Conservation (phyloP, 805 yeast species). For the Deakozyma indianensis region DNA sequence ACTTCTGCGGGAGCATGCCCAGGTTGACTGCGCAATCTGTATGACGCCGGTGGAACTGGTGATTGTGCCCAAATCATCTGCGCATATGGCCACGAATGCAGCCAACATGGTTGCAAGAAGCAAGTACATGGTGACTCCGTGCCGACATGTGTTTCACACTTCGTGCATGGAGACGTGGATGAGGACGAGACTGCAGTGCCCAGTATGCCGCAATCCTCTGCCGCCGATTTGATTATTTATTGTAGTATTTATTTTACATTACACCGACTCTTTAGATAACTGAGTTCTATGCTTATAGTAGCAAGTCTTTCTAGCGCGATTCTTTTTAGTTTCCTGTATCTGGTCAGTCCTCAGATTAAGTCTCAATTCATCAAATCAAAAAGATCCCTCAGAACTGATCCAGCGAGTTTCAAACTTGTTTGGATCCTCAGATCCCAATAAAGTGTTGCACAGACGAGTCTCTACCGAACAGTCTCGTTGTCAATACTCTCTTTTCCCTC, state of each 20-base stretch:
- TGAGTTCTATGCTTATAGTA: no score
- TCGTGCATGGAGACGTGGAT: slow-evolving; percentile 87
- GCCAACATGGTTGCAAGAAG: slow-evolving; percentile 19
- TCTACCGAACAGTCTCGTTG: no score
- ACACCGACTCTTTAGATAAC: slow-evolving; percentile 1
- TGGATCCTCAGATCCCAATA: no score
- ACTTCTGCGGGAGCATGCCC: slow-evolving; percentile 18
- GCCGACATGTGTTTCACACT: slow-evolving; percentile 77
- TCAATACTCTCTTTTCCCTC: no score
- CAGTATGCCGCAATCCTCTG: slow-evolving; percentile 71
- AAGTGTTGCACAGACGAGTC: no score
- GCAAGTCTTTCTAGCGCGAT: no score
- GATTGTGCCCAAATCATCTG: slow-evolving; percentile 12
- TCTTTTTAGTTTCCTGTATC: no score
- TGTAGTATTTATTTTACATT: no score
- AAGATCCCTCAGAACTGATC: no score
- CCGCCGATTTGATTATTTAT: slow-evolving; percentile 56
- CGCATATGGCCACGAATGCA: slow-evolving; percentile 13
- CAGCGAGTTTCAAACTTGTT: no score
- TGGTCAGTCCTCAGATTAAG: no score
- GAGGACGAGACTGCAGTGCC: slow-evolving; percentile 85
- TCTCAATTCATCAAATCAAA: no score
- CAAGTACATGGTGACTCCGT: slow-evolving; percentile 53
- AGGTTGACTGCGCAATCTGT: slow-evolving; percentile 74
- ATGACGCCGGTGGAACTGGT: slow-evolving; percentile 57